Percentiles rank a stretch among this genome's conserved stretches.
Evolutionary conservation across 2,329 filamentous ascomycete genomes (phyloP).

Genomic region (Penicillium sp.): DNA sequence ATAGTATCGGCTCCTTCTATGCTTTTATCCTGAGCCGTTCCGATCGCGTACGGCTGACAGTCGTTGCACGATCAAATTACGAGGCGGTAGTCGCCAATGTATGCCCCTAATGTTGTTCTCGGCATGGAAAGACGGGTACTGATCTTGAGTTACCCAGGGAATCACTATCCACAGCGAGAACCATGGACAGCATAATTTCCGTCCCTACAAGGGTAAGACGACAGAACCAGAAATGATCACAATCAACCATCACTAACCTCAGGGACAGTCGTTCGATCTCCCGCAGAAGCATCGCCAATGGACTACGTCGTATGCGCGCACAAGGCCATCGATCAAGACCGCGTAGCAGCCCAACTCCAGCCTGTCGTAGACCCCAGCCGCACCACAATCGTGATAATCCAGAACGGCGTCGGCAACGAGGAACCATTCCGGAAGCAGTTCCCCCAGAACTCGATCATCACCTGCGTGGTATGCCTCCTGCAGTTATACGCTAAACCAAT

Average conservation of each 20-base stretch:
- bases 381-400: slow-evolving; percentile 44
- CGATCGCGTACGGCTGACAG: slow-evolving; percentile 44
- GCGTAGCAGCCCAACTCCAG: slow-evolving; percentile 38
- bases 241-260: background rate
- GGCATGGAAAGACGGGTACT: background rate
- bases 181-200: slow-evolving; percentile 43
- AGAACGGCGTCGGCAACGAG: slow-evolving; percentile 48
- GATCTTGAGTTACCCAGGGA: slow-evolving; percentile 27
- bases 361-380: slow-evolving; percentile 39
- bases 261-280: slow-evolving; percentile 40
- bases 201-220: slow-evolving; percentile 37
- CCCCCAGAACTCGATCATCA: slow-evolving; percentile 37
- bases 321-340: slow-evolving; percentile 46
- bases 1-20: slow-evolving; percentile 61
- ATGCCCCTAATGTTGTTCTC: background rate
- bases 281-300: slow-evolving; percentile 36
- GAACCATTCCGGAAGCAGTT: slow-evolving; percentile 40
- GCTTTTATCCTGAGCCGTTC: slow-evolving; percentile 55
- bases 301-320: slow-evolving; percentile 45
- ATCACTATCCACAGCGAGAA: slow-evolving; percentile 46
- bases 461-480: slow-evolving; percentile 46
- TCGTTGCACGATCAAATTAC: slow-evolving; percentile 51
- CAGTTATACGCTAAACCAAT: too few relatives aligned
- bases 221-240: background rate
- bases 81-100: slow-evolving; percentile 46